Evolutionary conservation across 1,284 basidiomycete genomes (phyloP).

Genomic region (Fomes fomentarius): DNA sequence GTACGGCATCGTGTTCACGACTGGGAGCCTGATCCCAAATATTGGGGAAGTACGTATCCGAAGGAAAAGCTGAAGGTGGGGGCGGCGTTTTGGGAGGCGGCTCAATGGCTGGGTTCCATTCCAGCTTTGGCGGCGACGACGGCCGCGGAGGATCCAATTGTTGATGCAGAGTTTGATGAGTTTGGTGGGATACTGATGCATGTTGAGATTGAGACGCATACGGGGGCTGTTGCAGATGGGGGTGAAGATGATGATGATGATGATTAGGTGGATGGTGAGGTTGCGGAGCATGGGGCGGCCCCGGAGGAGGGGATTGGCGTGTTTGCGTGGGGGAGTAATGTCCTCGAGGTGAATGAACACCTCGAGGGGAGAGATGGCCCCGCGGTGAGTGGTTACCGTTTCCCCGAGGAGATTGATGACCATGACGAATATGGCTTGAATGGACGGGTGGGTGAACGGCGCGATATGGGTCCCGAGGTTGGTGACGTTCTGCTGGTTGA

Average conservation of each 20-base stretch:
- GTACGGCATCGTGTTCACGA: conserved; percentile 39
- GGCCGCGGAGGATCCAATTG: conserved; percentile 38
- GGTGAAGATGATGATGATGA: conserved; percentile 6
- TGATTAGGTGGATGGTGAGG: conserved; percentile 5
- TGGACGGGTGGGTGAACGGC: conserved; percentile 7
- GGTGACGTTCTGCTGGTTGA: conserved; percentile 12
- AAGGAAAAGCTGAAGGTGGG: conserved; percentile 56
- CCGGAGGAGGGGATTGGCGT: conserved; percentile 16
- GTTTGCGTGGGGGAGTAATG: conserved; percentile 20
- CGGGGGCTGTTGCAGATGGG: background rate
- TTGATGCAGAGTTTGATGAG: conserved; percentile 24
- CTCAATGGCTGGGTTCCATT: conserved; percentile 72
- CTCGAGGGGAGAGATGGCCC: conserved; percentile 10
- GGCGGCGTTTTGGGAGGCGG: conserved; percentile 69
- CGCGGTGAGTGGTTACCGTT: conserved; percentile 2
- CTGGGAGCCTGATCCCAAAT: conserved; percentile 65
- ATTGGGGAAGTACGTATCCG: conserved; percentile 74
- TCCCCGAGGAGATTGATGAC: conserved; percentile 12
- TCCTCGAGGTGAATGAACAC: conserved; percentile 22
- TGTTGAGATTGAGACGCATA: conserved; percentile 5
- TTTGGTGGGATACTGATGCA: conserved; percentile 5
- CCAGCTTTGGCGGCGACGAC: conserved; percentile 62
- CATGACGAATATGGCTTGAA: conserved; percentile 12
- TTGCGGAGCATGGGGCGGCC: conserved; percentile 6
- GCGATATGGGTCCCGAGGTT: conserved; percentile 13